Percentiles rank a stretch among this genome's conserved stretches.
phyloP scores from a whole-genome alignment of 2,329 filamentous ascomycete species.

The Thielaviopsis musarum region DNA sequence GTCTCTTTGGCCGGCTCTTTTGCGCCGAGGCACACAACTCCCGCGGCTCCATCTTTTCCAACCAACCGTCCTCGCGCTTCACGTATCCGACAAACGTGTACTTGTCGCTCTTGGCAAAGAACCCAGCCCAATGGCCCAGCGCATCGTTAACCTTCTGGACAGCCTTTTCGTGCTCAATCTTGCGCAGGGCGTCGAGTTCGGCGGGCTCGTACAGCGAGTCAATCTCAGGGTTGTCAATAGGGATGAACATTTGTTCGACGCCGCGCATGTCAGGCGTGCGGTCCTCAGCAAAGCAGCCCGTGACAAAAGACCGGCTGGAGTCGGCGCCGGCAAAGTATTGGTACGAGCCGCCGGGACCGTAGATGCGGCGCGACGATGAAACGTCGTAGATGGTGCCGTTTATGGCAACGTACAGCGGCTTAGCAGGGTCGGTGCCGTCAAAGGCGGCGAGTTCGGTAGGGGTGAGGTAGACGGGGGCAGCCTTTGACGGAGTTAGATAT shows the following conservation, averaged over 20 bases:
- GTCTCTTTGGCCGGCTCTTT: constrained; percentile 35
- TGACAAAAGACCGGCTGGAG: constrained; percentile 76
- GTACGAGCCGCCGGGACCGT: constrained; percentile 77
- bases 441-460: constrained; percentile 55
- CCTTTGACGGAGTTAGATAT: constrained; percentile 23
- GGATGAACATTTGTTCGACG: constrained; percentile 70
- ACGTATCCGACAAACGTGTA: constrained; percentile 71
- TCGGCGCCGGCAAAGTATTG: constrained; percentile 74
- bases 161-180: constrained; percentile 49
- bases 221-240: constrained; percentile 42
- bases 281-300: constrained; percentile 82
- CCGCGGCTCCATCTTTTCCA: constrained; percentile 40
- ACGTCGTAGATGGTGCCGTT: constrained; percentile 82
- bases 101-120: constrained; percentile 66
- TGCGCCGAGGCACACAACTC: constrained; percentile 55
- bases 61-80: constrained; percentile 40
- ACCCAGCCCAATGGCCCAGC: constrained; percentile 64
- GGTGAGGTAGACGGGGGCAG: constrained; percentile 52
- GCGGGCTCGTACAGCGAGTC: constrained; percentile 40
- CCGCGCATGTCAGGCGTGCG: constrained; percentile 70
- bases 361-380: constrained; percentile 47
- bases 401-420: constrained; percentile 80
- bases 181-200: constrained; percentile 35
- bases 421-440: constrained; percentile 57
- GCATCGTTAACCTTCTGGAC: constrained; percentile 45